Evolutionary conservation across 2,329 filamentous ascomycete species (phyloP), one percentile per base, ranked within the genome.

Genomic region (Paraphaeosphaeria minitans): DNA sequence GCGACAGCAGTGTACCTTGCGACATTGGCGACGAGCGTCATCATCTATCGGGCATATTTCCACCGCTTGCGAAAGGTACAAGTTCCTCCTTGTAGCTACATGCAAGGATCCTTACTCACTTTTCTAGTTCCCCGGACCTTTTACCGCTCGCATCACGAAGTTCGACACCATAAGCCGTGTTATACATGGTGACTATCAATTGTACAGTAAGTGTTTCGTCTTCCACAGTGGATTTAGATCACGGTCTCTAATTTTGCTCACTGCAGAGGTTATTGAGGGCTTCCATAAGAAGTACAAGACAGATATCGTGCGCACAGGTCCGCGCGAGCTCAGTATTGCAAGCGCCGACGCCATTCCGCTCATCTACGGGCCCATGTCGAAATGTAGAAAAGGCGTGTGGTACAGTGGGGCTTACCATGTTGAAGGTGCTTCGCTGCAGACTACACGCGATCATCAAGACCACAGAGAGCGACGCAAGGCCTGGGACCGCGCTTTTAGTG

Each of bases 21-120:
- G 19, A 62, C 66, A 5, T 53, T 75, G 5, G 37, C 56, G 8
- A 37, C 62, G 8, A 80, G 77, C 58, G 78, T 80, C 19, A 24
- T 70, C 8, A 55, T 77, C n/a, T 78, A 81, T 64, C 72, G 79
- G 16, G 56, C 70, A 2, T 73, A 77, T 55, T 79, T 79, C 58
- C 79, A 80, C 54, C 75, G 74, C 3, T 66, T 80, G 12, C 69
- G 64, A 50, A 70, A 67, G 60, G 71, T 70, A 64, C 6, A 50
- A 50, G 43, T 4, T 6, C 10, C 10, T n/a, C 10, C 24, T 48
- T 24, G 16, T 3, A 4, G 3, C 31, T 4, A n/a, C 14, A 8
- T 16, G 16, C 13, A 33, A 14, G 16, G 10, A 50, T 29, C 33
- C 1, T 37, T 21, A 35, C 41, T 35, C 16, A 19, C 50, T 13